These are phyloP conservation scores for Kwoniella botswanensis DNA, from an alignment of 768 basidiomycete genomes.

Conservation along the genomic window DNA sequence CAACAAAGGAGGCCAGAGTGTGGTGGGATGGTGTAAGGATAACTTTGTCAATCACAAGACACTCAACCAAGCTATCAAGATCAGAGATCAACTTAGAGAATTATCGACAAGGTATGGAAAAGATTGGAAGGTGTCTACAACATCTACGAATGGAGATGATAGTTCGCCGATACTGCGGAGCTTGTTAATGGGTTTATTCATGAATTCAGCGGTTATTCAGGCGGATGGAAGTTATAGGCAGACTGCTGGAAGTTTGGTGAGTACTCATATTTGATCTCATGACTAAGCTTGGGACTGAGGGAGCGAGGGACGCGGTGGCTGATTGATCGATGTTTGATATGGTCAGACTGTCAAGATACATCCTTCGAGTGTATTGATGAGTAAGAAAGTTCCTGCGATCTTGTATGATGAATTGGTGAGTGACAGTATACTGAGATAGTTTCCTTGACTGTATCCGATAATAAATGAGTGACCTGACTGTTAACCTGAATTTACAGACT, in stretches of 20 bases:
- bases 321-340: neutral
- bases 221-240: slow-evolving; percentile 81
- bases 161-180: slow-evolving; percentile 73
- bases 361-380: slow-evolving; percentile 79
- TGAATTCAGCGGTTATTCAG: slow-evolving; percentile 81
- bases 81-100: slow-evolving; percentile 75
- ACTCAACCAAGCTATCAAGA: slow-evolving; percentile 75
- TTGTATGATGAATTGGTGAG: slow-evolving; percentile 91
- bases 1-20: slow-evolving; percentile 5
- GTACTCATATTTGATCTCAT: slow-evolving; percentile 16
- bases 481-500: slow-evolving; percentile 33
- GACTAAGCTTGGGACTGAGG: too few relatives aligned
- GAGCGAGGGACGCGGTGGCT: too few relatives aligned
- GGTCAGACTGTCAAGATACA: slow-evolving; percentile 79
- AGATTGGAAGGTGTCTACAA: slow-evolving; percentile 67
- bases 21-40: slow-evolving; percentile 74
- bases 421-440: slow-evolving; percentile 16
- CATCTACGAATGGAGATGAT: slow-evolving; percentile 61
- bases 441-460: slow-evolving; percentile 61
- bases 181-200: slow-evolving; percentile 75
- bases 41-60: slow-evolving; percentile 84
- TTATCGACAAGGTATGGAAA: slow-evolving; percentile 68
- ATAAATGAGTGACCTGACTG: slow-evolving; percentile 39
- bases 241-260: slow-evolving; percentile 63
- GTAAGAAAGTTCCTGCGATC: slow-evolving; percentile 82